These are phyloP conservation scores for Lipomyces lipofer DNA, from an alignment of 805 yeast species.

Conservation along the genomic window DNA sequence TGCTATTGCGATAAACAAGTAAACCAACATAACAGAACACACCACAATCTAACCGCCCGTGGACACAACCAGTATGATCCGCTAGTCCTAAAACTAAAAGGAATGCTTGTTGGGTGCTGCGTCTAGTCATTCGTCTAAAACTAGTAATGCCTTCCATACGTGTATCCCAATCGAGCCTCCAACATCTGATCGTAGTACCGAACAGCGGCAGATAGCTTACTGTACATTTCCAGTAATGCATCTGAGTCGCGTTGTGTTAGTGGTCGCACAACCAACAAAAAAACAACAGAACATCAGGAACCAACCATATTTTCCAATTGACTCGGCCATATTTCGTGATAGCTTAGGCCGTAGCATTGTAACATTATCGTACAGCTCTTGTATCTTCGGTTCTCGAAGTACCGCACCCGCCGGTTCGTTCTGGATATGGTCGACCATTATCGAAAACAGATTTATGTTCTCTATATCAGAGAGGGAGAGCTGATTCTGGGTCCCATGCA, in stretches of 20 bases:
- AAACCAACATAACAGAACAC: too few species aligned
- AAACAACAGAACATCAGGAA: not conserved
- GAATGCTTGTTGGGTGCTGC: too few species aligned
- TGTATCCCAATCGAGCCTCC: conserved; percentile 45
- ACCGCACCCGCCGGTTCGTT: conserved; percentile 49
- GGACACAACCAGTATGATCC: too few species aligned
- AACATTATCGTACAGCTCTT: conserved; percentile 60
- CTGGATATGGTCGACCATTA: conserved; percentile 57
- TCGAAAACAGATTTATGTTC: conserved; percentile 65
- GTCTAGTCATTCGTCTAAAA: too few species aligned
- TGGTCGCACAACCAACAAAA: conserved; percentile 1
- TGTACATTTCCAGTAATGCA: conserved; percentile 66
- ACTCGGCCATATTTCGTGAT: conserved; percentile 56
- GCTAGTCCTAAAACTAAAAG: too few species aligned
- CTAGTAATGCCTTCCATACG: not conserved
- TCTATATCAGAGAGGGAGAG: conserved; percentile 67
- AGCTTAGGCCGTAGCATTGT: conserved; percentile 67
- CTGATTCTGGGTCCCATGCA: conserved; percentile 27
- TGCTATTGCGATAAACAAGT: too few species aligned
- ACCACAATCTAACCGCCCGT: too few species aligned
- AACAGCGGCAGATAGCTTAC: conserved; percentile 72
- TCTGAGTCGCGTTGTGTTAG: conserved; percentile 37
- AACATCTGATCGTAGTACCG: conserved; percentile 74
- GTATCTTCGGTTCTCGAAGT: conserved; percentile 52
- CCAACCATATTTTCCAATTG: conserved; percentile 57